A percentile compares a stretch with the other conserved stretches of the same genome.
phyloP scores from a whole-genome alignment of 495 filamentous ascomycete species.

The Platismatia glauca region DNA sequence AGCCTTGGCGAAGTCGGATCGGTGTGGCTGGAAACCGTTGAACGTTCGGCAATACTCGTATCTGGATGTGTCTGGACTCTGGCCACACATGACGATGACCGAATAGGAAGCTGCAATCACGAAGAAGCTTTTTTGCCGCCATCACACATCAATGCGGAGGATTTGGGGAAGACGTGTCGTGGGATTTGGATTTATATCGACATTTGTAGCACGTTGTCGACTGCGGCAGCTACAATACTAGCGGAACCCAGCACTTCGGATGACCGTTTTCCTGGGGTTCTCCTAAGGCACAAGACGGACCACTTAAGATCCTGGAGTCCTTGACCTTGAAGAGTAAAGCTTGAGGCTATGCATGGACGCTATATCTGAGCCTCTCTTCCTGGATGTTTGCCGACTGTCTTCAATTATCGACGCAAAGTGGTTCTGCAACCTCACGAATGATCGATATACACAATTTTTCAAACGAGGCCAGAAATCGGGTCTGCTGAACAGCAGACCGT shows the following conservation, averaged over 20 bases:
- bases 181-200: constrained; percentile 13
- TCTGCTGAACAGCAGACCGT: neutral
- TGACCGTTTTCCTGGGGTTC: constrained; percentile 9
- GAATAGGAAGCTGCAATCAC: neutral
- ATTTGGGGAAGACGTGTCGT: constrained; percentile 8
- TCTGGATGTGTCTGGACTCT: neutral
- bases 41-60: neutral
- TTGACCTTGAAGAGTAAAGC: constrained; percentile 5
- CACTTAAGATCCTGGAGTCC: constrained; percentile 9
- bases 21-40: constrained; percentile 1
- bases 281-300: constrained; percentile 8
- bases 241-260: constrained; percentile 13
- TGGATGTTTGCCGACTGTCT: neutral
- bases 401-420: neutral
- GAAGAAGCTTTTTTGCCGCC: neutral
- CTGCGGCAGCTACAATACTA: constrained; percentile 17
- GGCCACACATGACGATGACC: neutral
- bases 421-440: neutral
- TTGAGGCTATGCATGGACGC: constrained; percentile 1
- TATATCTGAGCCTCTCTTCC: constrained; percentile 2
- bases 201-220: constrained; percentile 10
- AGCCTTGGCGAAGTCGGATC: neutral
- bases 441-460: neutral
- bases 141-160: neutral
- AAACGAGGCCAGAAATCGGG: neutral